Conservation (phyloP, 441 rosid species). For the Oxalis stricta region DNA sequence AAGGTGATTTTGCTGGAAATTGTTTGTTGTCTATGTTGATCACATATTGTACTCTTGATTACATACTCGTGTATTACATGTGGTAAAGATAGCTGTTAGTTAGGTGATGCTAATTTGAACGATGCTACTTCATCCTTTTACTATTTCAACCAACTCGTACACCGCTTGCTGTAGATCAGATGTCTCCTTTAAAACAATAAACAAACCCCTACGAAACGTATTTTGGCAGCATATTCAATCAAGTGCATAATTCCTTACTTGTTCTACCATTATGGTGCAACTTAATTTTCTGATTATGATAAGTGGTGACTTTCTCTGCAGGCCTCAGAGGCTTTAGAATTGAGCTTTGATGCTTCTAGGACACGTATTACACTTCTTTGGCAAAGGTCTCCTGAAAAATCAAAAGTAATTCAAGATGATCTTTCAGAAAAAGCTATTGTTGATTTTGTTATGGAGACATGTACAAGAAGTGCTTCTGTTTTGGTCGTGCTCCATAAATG, state of each 20-base stretch:
- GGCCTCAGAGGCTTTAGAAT: slow-evolving; percentile 72
- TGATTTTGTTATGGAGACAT: slow-evolving; percentile 46
- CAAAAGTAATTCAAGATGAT: slow-evolving; percentile 22
- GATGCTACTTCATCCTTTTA: too few species aligned
- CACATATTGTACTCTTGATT: too few species aligned
- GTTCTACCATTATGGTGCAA: too few species aligned
- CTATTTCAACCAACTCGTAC: too few species aligned
- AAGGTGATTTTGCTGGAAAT: slow-evolving; percentile 63
- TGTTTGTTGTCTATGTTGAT: slow-evolving; percentile 3
- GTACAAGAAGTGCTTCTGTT: slow-evolving; percentile 52
- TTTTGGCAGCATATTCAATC: too few species aligned
- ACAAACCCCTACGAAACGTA: too few species aligned
- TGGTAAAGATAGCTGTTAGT: too few species aligned
- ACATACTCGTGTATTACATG: too few species aligned
- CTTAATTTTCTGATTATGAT: background rate
- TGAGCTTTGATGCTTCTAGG: slow-evolving; percentile 80
- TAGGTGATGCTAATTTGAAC: too few species aligned
- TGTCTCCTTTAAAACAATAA: too few species aligned
- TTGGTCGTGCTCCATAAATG: slow-evolving; percentile 69
- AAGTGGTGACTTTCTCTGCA: slow-evolving; percentile 23
- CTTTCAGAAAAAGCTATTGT: slow-evolving; percentile 41
- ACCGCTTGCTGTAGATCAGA: too few species aligned
- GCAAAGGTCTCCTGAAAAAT: slow-evolving; percentile 23
- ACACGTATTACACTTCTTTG: slow-evolving; percentile 34
- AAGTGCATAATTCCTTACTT: too few species aligned